Conservation (phyloP, 2,329 filamentous ascomycete genomes). For the Madurella mycetomatis region DNA sequence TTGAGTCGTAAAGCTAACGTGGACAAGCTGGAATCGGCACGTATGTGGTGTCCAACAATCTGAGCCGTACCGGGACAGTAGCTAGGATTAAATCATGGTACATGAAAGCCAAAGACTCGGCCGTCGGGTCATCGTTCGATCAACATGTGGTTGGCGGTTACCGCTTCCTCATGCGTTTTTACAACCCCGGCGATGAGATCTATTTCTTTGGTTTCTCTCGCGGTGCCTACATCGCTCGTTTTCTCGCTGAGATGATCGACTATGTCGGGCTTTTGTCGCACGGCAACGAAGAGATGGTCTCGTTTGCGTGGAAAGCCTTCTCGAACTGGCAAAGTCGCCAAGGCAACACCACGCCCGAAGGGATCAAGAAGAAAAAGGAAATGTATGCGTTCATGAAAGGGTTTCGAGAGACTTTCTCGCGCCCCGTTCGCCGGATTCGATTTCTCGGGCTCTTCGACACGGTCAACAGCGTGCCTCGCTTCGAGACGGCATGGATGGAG, state of each 20-base stretch:
- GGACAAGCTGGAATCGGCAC: slow-evolving; percentile 63
- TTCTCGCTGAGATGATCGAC: slow-evolving; percentile 79
- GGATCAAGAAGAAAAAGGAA: slow-evolving; percentile 47
- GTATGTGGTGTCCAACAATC: slow-evolving; percentile 58
- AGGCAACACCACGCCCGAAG: slow-evolving; percentile 33
- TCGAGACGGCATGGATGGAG: slow-evolving; percentile 74
- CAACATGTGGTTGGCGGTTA: slow-evolving; percentile 82
- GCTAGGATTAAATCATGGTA: slow-evolving; percentile 63
- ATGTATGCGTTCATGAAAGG: slow-evolving; percentile 73
- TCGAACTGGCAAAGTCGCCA: slow-evolving; percentile 65
- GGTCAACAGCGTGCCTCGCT: slow-evolving; percentile 73
- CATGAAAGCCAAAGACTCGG: slow-evolving; percentile 71
- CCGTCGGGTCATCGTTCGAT: slow-evolving; percentile 74
- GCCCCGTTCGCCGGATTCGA: slow-evolving; percentile 67
- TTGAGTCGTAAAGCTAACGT: slow-evolving; percentile 5
- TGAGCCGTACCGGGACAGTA: slow-evolving; percentile 53
- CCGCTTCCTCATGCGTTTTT: slow-evolving; percentile 72
- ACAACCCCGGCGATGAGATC: slow-evolving; percentile 59
- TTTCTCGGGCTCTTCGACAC: slow-evolving; percentile 81
- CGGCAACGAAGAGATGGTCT: slow-evolving; percentile 80
- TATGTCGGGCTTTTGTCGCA: slow-evolving; percentile 73
- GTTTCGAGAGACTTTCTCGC: slow-evolving; percentile 75
- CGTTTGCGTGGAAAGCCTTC: slow-evolving; percentile 80
- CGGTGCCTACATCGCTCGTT: slow-evolving; percentile 68
- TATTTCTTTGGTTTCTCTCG: slow-evolving; percentile 73